phyloP scores from a whole-genome alignment of 495 filamentous ascomycete genomes.

The Thermothielavioides terrestris region DNA sequence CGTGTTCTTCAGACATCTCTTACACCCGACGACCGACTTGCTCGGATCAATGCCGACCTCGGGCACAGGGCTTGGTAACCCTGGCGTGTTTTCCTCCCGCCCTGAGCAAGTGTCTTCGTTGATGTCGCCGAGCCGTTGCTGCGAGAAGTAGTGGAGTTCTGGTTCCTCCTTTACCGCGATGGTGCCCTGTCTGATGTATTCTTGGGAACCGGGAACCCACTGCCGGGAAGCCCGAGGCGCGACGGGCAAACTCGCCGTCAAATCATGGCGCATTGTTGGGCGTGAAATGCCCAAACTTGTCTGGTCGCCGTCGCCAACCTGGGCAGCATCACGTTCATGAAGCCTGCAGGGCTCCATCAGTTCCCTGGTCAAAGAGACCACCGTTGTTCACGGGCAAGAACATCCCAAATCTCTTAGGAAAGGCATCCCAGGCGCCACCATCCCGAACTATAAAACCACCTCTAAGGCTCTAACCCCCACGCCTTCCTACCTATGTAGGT shows the following conservation, averaged over 20 bases:
- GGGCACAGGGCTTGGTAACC: slow-evolving; percentile 26
- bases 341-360: too few relatives aligned
- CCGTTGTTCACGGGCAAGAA: too few relatives aligned
- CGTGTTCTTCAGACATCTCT: slow-evolving; percentile 26
- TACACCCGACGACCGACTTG: slow-evolving; percentile 18
- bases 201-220: slow-evolving; percentile 23
- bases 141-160: slow-evolving; percentile 24
- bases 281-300: slow-evolving; percentile 24
- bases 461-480: too few relatives aligned
- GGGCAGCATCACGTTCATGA: too few relatives aligned
- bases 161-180: slow-evolving; percentile 27
- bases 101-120: slow-evolving; percentile 1
- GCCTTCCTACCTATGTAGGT: too few relatives aligned
- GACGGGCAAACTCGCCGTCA: slow-evolving; percentile 29
- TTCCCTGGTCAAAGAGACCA: too few relatives aligned
- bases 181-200: slow-evolving; percentile 26
- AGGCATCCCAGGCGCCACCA: too few relatives aligned
- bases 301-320: too few relatives aligned
- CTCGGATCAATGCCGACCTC: slow-evolving; percentile 28
- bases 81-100: slow-evolving; percentile 9
- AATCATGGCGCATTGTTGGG: slow-evolving; percentile 25
- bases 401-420: too few relatives aligned
- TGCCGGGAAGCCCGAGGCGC: slow-evolving; percentile 31
- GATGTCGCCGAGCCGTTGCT: slow-evolving; percentile 7
- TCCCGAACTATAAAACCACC: too few relatives aligned